Conservation (phyloP, 2,329 filamentous ascomycete species). For the Fusarium humuli region DNA sequence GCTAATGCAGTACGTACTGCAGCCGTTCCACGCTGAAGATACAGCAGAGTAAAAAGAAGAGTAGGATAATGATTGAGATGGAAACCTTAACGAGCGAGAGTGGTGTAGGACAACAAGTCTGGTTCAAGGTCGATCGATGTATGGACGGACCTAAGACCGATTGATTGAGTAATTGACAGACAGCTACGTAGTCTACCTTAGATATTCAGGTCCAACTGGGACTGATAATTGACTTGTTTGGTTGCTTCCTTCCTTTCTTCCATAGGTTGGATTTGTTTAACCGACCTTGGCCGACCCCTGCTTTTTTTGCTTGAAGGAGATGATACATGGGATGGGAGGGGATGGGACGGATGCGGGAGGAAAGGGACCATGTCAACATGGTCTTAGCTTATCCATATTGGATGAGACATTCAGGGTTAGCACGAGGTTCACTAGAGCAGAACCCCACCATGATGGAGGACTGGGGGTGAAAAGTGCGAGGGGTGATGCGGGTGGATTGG, state of each 20-base stretch:
- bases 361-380: constrained; percentile 35
- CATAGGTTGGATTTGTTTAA: constrained; percentile 34
- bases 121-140: neutral
- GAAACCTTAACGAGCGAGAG: constrained; percentile 20
- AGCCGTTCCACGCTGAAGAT: neutral
- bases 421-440: constrained; percentile 39
- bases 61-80: neutral
- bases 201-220: neutral
- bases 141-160: neutral
- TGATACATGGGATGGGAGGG: constrained; percentile 12
- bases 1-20: neutral
- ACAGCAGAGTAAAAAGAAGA: neutral
- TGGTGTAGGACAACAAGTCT: constrained; percentile 21
- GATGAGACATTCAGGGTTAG: constrained; percentile 38
- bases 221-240: constrained; percentile 13
- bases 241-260: constrained; percentile 19
- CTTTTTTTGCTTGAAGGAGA: constrained; percentile 4
- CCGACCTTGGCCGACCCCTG: constrained; percentile 36
- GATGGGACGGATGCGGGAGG: constrained; percentile 45
- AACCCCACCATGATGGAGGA: constrained; percentile 31
- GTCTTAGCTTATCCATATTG: constrained; percentile 27
- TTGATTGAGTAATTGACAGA: neutral
- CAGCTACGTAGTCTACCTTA: neutral
- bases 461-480: constrained; percentile 6
- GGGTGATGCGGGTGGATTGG: constrained; percentile 28